phyloP scores from a whole-genome alignment of 2,329 filamentous ascomycete genomes.

The Fusarium tupiense region DNA sequence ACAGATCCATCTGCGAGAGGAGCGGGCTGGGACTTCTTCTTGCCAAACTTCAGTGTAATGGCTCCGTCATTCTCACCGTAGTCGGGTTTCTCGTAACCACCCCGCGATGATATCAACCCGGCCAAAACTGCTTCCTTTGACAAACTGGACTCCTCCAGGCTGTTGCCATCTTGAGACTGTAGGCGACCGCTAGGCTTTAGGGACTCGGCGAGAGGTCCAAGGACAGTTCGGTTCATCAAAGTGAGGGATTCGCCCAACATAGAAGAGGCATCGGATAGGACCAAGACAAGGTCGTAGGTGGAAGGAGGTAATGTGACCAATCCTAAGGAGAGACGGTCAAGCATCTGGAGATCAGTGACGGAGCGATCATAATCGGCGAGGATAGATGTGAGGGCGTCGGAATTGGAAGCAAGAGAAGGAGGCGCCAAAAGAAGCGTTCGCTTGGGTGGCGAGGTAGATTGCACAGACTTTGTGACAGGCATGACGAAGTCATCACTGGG shows the following conservation, averaged over 20 bases:
- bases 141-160: conserved; percentile 52
- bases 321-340: conserved; percentile 87
- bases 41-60: conserved; percentile 58
- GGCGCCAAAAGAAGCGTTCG: conserved; percentile 88
- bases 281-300: conserved; percentile 85
- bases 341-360: conserved; percentile 93
- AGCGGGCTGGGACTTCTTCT: conserved; percentile 46
- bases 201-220: conserved; percentile 73
- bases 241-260: conserved; percentile 70
- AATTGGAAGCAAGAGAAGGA: conserved; percentile 87
- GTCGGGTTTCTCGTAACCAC: conserved; percentile 79
- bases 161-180: conserved; percentile 75
- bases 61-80: conserved; percentile 67
- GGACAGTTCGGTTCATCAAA: conserved; percentile 73
- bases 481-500: conserved; percentile 62
- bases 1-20: conserved; percentile 39
- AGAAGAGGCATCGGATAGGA: conserved; percentile 82
- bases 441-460: conserved; percentile 43
- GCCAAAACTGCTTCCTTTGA: conserved; percentile 82
- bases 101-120: conserved; percentile 72
- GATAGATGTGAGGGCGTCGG: conserved; percentile 77
- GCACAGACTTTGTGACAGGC: conserved; percentile 34
- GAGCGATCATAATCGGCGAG: conserved; percentile 78
- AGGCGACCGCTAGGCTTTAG: conserved; percentile 76
- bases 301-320: conserved; percentile 78